Percentiles rank a stretch among this genome's conserved stretches.
phyloP scores from a whole-genome alignment of 805 yeast genomes.

The Cyberlindnera bimundalis region DNA sequence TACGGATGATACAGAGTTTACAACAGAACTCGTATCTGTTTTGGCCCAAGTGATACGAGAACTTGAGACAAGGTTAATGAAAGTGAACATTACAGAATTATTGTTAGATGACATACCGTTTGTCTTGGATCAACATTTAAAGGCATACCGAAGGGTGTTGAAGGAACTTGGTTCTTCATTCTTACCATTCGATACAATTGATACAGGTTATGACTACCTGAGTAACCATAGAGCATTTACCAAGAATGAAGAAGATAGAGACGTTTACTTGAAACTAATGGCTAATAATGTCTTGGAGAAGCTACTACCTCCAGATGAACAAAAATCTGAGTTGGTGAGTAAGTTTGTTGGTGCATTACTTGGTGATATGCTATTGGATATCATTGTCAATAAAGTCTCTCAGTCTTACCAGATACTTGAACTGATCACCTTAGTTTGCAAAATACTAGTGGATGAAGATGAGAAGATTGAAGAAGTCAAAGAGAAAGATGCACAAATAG shows the following conservation, averaged over 20 bases:
- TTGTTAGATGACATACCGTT: constrained; percentile 44
- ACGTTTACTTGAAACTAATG: constrained; percentile 34
- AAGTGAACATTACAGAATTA: constrained; percentile 34
- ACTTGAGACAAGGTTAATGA: constrained; percentile 32
- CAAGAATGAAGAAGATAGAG: constrained; percentile 26
- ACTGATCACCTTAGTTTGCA: constrained; percentile 26
- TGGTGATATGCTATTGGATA: constrained; percentile 40
- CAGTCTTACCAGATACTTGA: constrained; percentile 54
- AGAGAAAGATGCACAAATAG: neutral
- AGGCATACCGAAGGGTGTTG: constrained; percentile 28
- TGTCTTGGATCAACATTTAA: constrained; percentile 37
- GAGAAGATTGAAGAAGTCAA: neutral
- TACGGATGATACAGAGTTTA: constrained; percentile 40
- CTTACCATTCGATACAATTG: constrained; percentile 31
- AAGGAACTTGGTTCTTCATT: constrained; percentile 30
- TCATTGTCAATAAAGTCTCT: constrained; percentile 40
- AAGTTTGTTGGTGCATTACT: constrained; percentile 39
- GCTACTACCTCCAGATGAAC: constrained; percentile 40
- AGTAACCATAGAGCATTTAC: constrained; percentile 34
- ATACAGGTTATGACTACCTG: constrained; percentile 32
- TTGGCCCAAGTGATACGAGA: constrained; percentile 39
- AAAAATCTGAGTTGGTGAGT: constrained; percentile 36
- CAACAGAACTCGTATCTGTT: constrained; percentile 37
- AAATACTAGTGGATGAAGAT: constrained; percentile 7
- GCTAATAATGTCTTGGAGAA: constrained; percentile 33